Evolutionary conservation across 2,329 filamentous ascomycete genomes (phyloP).

Genomic region (Monosporascus sp.): DNA sequence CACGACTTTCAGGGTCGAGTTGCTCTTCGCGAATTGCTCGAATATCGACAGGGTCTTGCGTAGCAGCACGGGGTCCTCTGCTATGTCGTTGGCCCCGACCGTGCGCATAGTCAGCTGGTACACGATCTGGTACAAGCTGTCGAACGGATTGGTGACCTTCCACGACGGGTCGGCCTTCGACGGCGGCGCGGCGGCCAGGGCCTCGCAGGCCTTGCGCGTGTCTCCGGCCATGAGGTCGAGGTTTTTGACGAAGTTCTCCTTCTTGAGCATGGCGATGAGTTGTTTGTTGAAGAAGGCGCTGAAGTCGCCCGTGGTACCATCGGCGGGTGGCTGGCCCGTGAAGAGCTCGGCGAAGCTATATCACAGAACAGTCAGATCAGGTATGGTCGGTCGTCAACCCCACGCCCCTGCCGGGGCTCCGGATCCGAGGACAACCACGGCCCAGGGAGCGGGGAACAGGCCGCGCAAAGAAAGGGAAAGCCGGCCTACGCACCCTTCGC

Average conservation of each 20-base stretch:
- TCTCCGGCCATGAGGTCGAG: slow-evolving; percentile 40
- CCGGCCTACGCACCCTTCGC: slow-evolving; percentile 31
- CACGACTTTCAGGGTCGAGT: slow-evolving; percentile 41
- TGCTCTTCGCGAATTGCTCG: slow-evolving; percentile 39
- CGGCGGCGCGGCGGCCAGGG: slow-evolving; percentile 24
- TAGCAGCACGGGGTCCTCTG: slow-evolving; percentile 37
- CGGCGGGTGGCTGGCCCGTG: slow-evolving; percentile 12
- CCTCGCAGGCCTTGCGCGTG: slow-evolving; percentile 31
- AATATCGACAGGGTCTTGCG: slow-evolving; percentile 39
- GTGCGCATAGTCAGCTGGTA: slow-evolving; percentile 54
- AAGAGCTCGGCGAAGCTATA: slow-evolving; percentile 21
- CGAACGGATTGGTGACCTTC: slow-evolving; percentile 46
- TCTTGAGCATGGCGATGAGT: slow-evolving; percentile 31
- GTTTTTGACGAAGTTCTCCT: slow-evolving; percentile 31
- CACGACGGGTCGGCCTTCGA: slow-evolving; percentile 14
- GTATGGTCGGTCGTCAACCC: not conserved
- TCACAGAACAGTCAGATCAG: not conserved
- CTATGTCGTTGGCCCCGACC: slow-evolving; percentile 49
- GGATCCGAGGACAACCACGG: no score
- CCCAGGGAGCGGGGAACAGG: no score
- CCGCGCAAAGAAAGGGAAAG: no score
- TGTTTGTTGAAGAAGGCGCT: slow-evolving; percentile 23
- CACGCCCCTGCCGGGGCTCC: no score
- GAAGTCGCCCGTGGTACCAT: slow-evolving; percentile 15
- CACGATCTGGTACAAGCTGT: slow-evolving; percentile 46